These are phyloP conservation scores for Rosa chinensis DNA, from an alignment of 306 rosid genomes.

Conservation along the genomic window DNA sequence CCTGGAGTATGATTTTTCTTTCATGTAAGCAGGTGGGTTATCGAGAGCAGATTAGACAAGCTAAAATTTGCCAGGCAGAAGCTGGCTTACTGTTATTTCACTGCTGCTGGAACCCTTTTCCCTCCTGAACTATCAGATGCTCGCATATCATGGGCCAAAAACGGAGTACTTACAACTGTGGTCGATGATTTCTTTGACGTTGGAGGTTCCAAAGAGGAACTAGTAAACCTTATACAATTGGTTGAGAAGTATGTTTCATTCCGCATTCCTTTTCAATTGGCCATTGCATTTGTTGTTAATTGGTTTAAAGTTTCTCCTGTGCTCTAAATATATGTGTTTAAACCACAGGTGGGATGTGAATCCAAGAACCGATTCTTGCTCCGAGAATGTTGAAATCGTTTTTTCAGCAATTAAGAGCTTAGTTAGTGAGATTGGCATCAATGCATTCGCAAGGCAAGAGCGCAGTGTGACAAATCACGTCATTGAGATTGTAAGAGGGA, in stretches of 20 bases:
- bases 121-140: slow-evolving; percentile 67
- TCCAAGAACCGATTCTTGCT: slow-evolving; percentile 46
- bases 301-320: not conserved
- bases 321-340: not conserved
- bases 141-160: slow-evolving; percentile 76
- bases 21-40: slow-evolving; percentile 60
- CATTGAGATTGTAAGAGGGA: slow-evolving; percentile 57
- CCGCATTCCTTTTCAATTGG: not conserved
- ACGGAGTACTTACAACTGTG: slow-evolving; percentile 64
- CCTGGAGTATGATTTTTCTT: not conserved
- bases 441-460: slow-evolving; percentile 55
- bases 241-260: slow-evolving; percentile 55
- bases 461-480: slow-evolving; percentile 49
- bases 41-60: slow-evolving; percentile 60
- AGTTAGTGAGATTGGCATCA: slow-evolving; percentile 60
- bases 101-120: slow-evolving; percentile 55
- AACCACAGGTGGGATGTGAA: slow-evolving; percentile 79
- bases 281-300: not conserved
- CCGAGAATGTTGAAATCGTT: slow-evolving; percentile 66
- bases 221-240: slow-evolving; percentile 61
- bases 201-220: slow-evolving; percentile 68
- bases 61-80: slow-evolving; percentile 79
- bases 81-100: slow-evolving; percentile 63
- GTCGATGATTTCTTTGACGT: slow-evolving; percentile 88
- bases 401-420: slow-evolving; percentile 57